These are phyloP conservation scores for Tetradesmus obliquus DNA, from an alignment of 139 green algal species.

Conservation along the genomic window DNA sequence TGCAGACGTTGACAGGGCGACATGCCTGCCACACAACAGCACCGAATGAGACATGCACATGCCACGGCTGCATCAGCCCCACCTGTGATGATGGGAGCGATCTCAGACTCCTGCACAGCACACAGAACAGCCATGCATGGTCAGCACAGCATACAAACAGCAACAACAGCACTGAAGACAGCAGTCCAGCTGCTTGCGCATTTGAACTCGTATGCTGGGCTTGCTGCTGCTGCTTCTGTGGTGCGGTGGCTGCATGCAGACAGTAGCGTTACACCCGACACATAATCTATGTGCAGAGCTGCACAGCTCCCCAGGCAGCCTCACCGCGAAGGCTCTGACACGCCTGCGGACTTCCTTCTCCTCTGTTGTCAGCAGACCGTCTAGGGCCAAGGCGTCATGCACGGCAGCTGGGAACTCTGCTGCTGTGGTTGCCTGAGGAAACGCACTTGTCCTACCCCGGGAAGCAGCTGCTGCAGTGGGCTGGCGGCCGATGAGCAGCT, in stretches of 20 bases:
- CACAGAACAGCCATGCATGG: background rate
- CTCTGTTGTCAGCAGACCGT: constrained; percentile 78
- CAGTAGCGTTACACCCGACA: too few species aligned
- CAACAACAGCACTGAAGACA: background rate
- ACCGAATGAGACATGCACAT: background rate
- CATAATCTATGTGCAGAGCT: too few species aligned
- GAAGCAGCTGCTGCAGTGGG: constrained; percentile 1
- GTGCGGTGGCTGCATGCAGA: background rate
- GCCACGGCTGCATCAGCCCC: background rate
- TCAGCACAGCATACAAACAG: background rate
- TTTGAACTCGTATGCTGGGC: background rate
- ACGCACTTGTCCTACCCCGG: constrained; percentile 34
- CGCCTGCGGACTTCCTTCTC: constrained; percentile 71
- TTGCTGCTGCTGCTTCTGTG: background rate
- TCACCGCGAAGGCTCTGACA: constrained; percentile 82
- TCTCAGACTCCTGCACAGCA: constrained; percentile 79
- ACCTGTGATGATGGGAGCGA: constrained; percentile 86
- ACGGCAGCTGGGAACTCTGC: constrained; percentile 74
- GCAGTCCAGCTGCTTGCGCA: background rate
- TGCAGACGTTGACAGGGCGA: too few species aligned
- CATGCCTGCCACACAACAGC: background rate
- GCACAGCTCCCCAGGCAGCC: background rate
- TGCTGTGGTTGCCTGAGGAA: constrained; percentile 76
- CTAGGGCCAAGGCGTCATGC: constrained; percentile 78
- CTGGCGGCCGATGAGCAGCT: constrained; percentile 7